A percentile compares a stretch with the other conserved stretches of the same genome.
These are phyloP conservation scores for Fusarium redolens DNA, from an alignment of 2,329 filamentous ascomycete species.

Conservation along the genomic window DNA sequence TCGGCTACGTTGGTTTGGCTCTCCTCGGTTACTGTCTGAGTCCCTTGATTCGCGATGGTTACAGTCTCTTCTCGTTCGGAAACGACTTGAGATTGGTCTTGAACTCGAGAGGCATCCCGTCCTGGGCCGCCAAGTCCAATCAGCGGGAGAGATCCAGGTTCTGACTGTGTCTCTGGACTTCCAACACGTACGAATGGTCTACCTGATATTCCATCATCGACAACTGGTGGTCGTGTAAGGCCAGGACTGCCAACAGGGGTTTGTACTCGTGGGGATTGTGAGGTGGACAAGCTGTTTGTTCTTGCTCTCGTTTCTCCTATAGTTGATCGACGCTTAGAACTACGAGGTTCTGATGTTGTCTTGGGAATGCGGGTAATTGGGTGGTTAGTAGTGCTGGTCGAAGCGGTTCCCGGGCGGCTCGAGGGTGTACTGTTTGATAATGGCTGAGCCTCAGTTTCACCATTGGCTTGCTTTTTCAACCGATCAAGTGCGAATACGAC, in stretches of 20 bases:
- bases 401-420: constrained; percentile 35
- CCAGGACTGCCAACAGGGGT: constrained; percentile 40
- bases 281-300: constrained; percentile 31
- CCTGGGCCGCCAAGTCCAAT: constrained; percentile 1
- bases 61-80: constrained; percentile 11
- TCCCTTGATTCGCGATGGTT: constrained; percentile 10
- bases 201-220: constrained; percentile 65
- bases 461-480: constrained; percentile 30
- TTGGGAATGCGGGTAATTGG: constrained; percentile 40
- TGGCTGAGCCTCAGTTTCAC: constrained; percentile 27
- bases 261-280: constrained; percentile 37
- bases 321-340: constrained; percentile 28
- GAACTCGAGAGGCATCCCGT: constrained; percentile 7
- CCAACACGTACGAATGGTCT: constrained; percentile 64
- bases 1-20: constrained; percentile 56
- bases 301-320: constrained; percentile 24
- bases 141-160: constrained; percentile 23
- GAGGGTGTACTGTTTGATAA: constrained; percentile 18
- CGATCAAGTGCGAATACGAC: constrained; percentile 54
- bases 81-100: constrained; percentile 4
- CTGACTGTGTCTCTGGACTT: constrained; percentile 46
- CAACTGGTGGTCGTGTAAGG: constrained; percentile 35
- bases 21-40: constrained; percentile 7
- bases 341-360: constrained; percentile 28
- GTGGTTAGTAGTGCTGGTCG: constrained; percentile 23